phyloP scores from a whole-genome alignment of 805 yeast species.

The Wickerhamiella slavikovae region DNA sequence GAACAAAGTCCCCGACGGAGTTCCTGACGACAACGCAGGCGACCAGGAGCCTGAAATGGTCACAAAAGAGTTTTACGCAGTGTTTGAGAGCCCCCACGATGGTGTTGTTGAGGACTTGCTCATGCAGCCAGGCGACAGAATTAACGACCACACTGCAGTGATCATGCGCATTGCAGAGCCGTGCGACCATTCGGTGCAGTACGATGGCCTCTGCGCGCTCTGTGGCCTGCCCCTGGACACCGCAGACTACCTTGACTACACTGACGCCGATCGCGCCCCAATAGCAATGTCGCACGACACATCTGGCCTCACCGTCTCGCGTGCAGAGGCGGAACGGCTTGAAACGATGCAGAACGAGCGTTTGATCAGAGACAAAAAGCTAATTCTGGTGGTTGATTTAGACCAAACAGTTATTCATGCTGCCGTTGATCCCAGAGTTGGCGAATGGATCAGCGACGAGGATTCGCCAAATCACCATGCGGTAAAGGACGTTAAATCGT shows the following conservation, averaged over 20 bases:
- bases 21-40: slow-evolving; percentile 17
- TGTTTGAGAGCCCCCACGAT: slow-evolving; percentile 66
- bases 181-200: slow-evolving; percentile 82
- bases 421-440: slow-evolving; percentile 92
- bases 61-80: slow-evolving; percentile 18
- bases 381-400: slow-evolving; percentile 83
- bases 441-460: slow-evolving; percentile 85
- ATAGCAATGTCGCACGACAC: slow-evolving; percentile 81
- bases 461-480: slow-evolving; percentile 68
- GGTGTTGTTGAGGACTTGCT: slow-evolving; percentile 38
- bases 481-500: slow-evolving; percentile 60
- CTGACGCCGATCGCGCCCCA: slow-evolving; percentile 54
- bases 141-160: slow-evolving; percentile 25
- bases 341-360: slow-evolving; percentile 47
- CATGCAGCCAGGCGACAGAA: slow-evolving; percentile 37
- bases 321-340: slow-evolving; percentile 68
- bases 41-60: slow-evolving; percentile 16
- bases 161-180: slow-evolving; percentile 52
- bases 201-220: slow-evolving; percentile 83
- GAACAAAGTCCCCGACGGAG: slow-evolving; percentile 27
- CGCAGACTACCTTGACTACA: slow-evolving; percentile 57
- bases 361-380: slow-evolving; percentile 38
- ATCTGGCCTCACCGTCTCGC: slow-evolving; percentile 61
- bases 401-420: slow-evolving; percentile 97
- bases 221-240: slow-evolving; percentile 66